These are phyloP conservation scores for Daldinia caldariorum DNA, from an alignment of 495 filamentous ascomycete species.

Conservation along the genomic window DNA sequence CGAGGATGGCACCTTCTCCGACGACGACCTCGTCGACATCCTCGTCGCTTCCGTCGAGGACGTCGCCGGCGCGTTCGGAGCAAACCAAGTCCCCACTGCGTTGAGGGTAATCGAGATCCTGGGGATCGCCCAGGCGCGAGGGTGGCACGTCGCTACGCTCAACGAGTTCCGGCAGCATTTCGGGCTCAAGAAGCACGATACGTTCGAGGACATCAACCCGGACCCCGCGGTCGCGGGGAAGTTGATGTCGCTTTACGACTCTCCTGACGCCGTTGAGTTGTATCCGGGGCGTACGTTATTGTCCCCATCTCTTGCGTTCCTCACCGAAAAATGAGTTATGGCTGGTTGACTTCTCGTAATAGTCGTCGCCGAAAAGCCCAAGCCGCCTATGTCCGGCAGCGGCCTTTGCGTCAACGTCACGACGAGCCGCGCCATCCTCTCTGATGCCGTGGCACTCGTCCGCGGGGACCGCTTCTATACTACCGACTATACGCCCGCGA, in stretches of 20 bases:
- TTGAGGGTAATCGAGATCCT: constrained; percentile 77
- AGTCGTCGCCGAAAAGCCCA: constrained; percentile 75
- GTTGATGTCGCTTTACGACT: constrained; percentile 75
- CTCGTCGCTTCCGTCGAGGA: constrained; percentile 67
- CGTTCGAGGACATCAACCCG: constrained; percentile 79
- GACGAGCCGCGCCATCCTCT: constrained; percentile 77
- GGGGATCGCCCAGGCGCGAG: constrained; percentile 78
- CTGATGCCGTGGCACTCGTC: constrained; percentile 80
- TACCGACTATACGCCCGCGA: constrained; percentile 70
- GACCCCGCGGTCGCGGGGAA: constrained; percentile 71
- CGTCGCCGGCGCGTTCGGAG: constrained; percentile 65
- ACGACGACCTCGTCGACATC: constrained; percentile 68
- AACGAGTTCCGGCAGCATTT: constrained; percentile 85
- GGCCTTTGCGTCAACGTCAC: constrained; percentile 77
- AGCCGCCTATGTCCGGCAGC: constrained; percentile 68
- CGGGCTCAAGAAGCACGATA: constrained; percentile 69
- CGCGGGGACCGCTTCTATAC: constrained; percentile 85
- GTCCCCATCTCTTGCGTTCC: not conserved
- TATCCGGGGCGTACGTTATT: constrained; percentile 52
- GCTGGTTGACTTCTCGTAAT: not conserved
- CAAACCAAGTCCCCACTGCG: constrained; percentile 72
- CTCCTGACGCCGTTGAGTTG: constrained; percentile 67
- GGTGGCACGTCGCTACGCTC: constrained; percentile 77
- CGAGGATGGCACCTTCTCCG: constrained; percentile 62
- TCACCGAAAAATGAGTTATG: not conserved